Conservation (phyloP, 768 basidiomycete species). For the Kwoniella mangroviensis region DNA sequence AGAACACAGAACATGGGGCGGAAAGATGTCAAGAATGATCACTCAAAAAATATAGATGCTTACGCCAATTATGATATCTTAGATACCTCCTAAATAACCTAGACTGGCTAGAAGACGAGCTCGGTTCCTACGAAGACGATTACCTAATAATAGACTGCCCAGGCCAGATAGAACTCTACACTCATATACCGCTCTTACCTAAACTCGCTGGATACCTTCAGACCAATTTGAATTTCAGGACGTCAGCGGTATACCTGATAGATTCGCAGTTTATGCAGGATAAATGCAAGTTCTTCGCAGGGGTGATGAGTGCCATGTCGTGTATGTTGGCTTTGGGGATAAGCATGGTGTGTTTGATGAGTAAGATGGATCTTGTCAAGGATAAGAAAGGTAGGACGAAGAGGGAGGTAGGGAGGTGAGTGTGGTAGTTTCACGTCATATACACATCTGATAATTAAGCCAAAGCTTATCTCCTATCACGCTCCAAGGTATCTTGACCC, state of each 20-base stretch:
- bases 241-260: conserved; percentile 88
- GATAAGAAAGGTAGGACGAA: conserved; percentile 62
- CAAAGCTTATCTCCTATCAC: too few relatives aligned
- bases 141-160: conserved; percentile 66
- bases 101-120: conserved; percentile 96
- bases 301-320: conserved; percentile 96
- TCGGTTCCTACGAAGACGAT: conserved; percentile 93
- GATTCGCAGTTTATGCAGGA: conserved; percentile 99
- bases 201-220: conserved; percentile 72
- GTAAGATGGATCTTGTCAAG: conserved; percentile 96
- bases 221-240: conserved; percentile 76
- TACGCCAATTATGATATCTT: background rate
- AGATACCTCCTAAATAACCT: conserved; percentile 97
- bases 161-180: conserved; percentile 93
- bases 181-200: conserved; percentile 95
- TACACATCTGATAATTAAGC: too few relatives aligned
- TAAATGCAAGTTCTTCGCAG: conserved; percentile 96
- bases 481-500: conserved; percentile 96
- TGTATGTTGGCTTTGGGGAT: conserved; percentile 98
- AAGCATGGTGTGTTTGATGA: conserved; percentile 97
- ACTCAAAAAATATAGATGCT: too few relatives aligned
- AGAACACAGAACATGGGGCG: too few relatives aligned
- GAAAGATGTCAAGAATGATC: too few relatives aligned
- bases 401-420: conserved; percentile 82
- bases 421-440: too few relatives aligned